Base-by-base conservation (phyloP, 768 basidiomycete species). In the Zangia roseola region DNA sequence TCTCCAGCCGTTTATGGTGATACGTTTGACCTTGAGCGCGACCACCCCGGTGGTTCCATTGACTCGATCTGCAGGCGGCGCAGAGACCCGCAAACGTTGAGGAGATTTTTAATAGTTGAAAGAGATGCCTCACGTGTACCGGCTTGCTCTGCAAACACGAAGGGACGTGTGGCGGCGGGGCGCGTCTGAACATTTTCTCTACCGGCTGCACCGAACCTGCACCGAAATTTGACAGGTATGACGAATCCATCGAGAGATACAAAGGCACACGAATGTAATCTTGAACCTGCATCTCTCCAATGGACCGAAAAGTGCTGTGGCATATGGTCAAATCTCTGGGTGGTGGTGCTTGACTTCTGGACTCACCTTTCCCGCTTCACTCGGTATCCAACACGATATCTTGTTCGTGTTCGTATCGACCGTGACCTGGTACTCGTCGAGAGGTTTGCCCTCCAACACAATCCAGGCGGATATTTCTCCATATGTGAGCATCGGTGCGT, bases 391-490 rank as follows among this genome's bases (percentile, higher is more conserved):
- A 59, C 87, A 88, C 0, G 80, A 80, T 8, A 83, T 75, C 9
- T 71, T 71, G 50, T 78, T 63, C 5, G 63, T 55, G 6, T 67
- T 64, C 5, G 60, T 53, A 46, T 85, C 80, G 25, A 79, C 65
- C 6, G 76, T 72, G 8, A 76, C 70, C n/a, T 83, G 64, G 62
- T 83, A 80, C 62, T 86, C 84, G 5, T 70, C 74, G 10, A 87
- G 58, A 10, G 65, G 59, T 47, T 71, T 55, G 5, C 75, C 79
- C 26, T 80, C 75, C 34, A 74, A 77, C 30, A 72, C 70, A 44
- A 89, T 81, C 82, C 86, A 88, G 20, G 86, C 84, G 13, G 83
- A 83, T 65, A 86, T 87, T 6, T 76, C 80, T 16, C 77, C 75
- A 63, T 79, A 77, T 0, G 73, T 74, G 50, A 83, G 73, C 77